A percentile compares a stretch with the other conserved stretches of the same genome.
Conservation (phyloP, 106 monocot species). For the Dendrobium nobile region DNA sequence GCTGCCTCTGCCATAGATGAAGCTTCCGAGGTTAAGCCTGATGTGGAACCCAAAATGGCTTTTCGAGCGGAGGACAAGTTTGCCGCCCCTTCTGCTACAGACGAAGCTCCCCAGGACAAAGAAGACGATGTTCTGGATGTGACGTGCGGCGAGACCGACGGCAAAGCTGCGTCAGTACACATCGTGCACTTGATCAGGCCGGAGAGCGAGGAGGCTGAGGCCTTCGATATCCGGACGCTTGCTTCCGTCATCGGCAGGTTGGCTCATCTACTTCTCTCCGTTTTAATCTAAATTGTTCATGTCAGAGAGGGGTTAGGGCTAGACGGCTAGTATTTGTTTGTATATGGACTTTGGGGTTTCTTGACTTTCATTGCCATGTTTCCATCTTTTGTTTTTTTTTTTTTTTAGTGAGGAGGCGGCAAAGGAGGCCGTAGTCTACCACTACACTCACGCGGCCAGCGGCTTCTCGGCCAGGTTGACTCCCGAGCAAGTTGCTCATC, state of each 20-base stretch:
- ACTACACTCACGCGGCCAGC: conserved; percentile 60
- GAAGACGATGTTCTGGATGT: neutral
- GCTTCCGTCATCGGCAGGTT: conserved; percentile 55
- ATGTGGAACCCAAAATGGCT: too few species aligned
- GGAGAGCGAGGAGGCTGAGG: conserved; percentile 32
- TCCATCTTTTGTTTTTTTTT: neutral
- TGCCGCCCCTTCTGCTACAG: neutral
- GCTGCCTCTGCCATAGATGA: neutral
- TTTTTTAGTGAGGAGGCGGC: conserved; percentile 60
- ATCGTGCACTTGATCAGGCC: conserved; percentile 23
- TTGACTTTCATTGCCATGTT: neutral
- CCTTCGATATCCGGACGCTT: conserved; percentile 38
- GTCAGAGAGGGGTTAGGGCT: neutral
- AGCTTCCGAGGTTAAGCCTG: too few species aligned
- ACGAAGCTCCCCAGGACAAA: neutral
- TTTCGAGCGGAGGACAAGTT: neutral
- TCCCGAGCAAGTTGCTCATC: conserved; percentile 47
- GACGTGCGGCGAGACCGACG: neutral
- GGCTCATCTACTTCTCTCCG: neutral
- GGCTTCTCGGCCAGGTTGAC: conserved; percentile 84
- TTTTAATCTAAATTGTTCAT: neutral
- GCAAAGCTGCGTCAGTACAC: conserved; percentile 22
- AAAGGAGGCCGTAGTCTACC: conserved; percentile 60
- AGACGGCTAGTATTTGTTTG: neutral
- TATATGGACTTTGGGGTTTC: neutral